Base-by-base conservation (phyloP, 768 basidiomycete species). In the Termitomyces sp. region DNA sequence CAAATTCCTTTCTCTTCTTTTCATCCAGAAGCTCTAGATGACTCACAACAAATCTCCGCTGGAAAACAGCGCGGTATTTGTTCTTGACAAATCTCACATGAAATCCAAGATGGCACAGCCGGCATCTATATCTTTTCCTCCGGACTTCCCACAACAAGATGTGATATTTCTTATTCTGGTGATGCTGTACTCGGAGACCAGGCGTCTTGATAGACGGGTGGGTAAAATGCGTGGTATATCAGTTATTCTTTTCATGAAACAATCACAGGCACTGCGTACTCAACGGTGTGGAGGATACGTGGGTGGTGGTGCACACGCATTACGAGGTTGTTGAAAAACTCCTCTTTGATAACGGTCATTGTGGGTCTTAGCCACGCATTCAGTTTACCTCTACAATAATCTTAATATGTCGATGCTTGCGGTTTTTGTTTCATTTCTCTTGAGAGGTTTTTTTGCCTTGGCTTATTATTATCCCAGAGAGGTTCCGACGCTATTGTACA, bases 101-200 rank as follows among this genome's bases (percentile, higher is more conserved):
- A 16, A 22, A 18, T 9, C 10, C 5, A 29, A 31, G 1, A n/a
- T n/a, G n/a, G 3, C 27, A 5, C 44, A 40, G 27, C 20, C 38
- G 5, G 53, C 44, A 16, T 23, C 42, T 2, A 39, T 54, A 11
- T 46, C 18, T 12, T 32, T 54, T 12, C 29, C 27, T 3, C 43
- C 36, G 29, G 33, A 27, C 18, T 20, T 48, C n/a, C 25, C 36
- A 5, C 38, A 38, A 16, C 29, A 46, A 31, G 45, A 54, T 22
- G 15, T 25, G 7, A n/a, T 33, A 29, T 54, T 54, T 40, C 46
- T 54, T 12, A 44, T 54, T 18, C 33, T 48, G 38, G 39, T 48
- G 2, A 20, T 54, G 12, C 11, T 54, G 18, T 54, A 54, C 25
- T 54, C 53, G 12, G 53, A 48, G 46, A 47, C 31, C 10, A 27